Conservation (phyloP, 1,284 basidiomycete species). For the Laetiporus sulphureus region DNA sequence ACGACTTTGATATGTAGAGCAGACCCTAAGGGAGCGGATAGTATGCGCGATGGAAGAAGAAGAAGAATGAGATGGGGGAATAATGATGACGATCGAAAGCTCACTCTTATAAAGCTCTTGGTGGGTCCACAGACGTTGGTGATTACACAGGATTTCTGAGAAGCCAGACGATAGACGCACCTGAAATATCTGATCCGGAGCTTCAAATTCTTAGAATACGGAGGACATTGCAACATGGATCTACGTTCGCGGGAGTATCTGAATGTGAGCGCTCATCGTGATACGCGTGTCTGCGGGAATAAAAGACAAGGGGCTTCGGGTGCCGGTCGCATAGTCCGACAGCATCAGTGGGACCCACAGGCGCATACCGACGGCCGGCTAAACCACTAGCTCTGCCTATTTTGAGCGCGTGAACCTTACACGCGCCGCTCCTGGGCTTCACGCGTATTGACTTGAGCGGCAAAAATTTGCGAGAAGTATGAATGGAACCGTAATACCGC, state of each 20-base stretch:
- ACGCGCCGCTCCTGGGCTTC: too few species aligned
- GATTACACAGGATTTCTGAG: too few species aligned
- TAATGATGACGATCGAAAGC: too few species aligned
- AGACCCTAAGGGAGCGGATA: too few species aligned
- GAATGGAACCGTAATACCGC: too few species aligned
- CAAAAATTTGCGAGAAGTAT: too few species aligned
- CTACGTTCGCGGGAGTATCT: slow-evolving; percentile 9
- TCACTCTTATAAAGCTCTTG: slow-evolving; percentile 5
- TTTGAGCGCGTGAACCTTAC: not conserved
- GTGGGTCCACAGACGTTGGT: slow-evolving; percentile 1
- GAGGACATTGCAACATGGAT: slow-evolving; percentile 8
- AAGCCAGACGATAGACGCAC: slow-evolving; percentile 2
- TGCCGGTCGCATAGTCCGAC: too few species aligned
- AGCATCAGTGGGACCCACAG: slow-evolving; percentile 7
- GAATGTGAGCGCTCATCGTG: slow-evolving; percentile 1
- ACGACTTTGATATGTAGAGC: too few species aligned
- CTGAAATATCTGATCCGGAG: slow-evolving; percentile 6
- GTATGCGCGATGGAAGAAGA: too few species aligned
- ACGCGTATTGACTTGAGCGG: too few species aligned
- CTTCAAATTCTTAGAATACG: slow-evolving; percentile 3
- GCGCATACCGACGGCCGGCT: slow-evolving; percentile 1
- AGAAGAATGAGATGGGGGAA: too few species aligned
- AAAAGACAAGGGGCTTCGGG: too few species aligned
- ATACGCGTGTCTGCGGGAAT: slow-evolving; percentile 3
- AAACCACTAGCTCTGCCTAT: not conserved